Evolutionary conservation across 1,284 basidiomycete genomes (phyloP).

Genomic region (Ustilago shanxiensis): DNA sequence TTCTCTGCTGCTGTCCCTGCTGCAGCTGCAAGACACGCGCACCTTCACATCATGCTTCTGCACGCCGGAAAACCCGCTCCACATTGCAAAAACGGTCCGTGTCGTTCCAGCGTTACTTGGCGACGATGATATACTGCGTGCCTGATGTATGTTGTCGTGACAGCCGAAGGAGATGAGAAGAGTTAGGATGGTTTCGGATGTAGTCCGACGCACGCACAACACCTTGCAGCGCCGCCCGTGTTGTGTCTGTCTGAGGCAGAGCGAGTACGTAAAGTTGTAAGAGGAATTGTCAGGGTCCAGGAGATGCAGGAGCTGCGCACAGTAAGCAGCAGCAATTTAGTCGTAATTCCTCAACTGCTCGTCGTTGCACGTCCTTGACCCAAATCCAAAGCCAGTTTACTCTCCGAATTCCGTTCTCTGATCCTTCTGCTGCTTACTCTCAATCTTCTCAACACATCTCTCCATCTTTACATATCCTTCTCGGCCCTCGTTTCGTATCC

Average conservation of each 20-base stretch:
- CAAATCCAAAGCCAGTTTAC: background rate
- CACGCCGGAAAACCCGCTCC: constrained; percentile 1
- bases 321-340: constrained; percentile 1
- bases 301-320: background rate
- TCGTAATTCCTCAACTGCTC: constrained; percentile 1
- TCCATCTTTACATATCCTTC: background rate
- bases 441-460: background rate
- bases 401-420: constrained; percentile 1
- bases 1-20: background rate
- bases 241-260: background rate
- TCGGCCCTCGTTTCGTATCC: background rate
- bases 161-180: no score
- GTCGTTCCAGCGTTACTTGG: background rate
- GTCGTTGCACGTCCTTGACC: background rate
- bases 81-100: background rate
- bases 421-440: background rate
- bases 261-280: background rate
- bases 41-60: background rate
- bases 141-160: no score
- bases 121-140: no score
- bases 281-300: constrained; percentile 3
- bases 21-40: background rate
- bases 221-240: background rate
- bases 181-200: background rate
- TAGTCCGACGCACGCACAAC: background rate